Evolutionary conservation across 495 filamentous ascomycete species (phyloP), one percentile per base, ranked within the genome.

Genomic region (Choiromyces venosus): DNA sequence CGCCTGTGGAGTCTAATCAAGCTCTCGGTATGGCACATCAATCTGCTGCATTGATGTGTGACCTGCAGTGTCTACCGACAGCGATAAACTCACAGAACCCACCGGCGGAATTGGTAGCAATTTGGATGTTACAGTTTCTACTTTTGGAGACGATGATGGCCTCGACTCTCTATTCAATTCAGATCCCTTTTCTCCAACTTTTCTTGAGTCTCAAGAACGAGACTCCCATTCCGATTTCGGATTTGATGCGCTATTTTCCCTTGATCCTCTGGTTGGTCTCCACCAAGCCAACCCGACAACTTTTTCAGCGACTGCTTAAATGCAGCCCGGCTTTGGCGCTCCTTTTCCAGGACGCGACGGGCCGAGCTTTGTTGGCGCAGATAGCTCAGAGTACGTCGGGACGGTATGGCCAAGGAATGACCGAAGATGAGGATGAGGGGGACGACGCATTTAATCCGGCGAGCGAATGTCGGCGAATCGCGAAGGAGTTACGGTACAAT

Each of bases 11-110:
- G 38, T 61, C 52, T 78, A 82, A 83, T 76, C 86, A 87, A 86
- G 90, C 91, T 85, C 86, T 91, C 88, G 92, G 95, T 87, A 84
- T 87, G 95, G 93, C 93, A 97, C 94, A 96, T 97, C 94, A 96
- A 97, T 92, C 95, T 97, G 95, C 95, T 87, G 94, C 87, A 93
- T 89, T 97, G 94, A 96, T 97, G 94, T 97, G 92, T 87, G 95
- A 94, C 95, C 95, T 97, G 95, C 95, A 91, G 95, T 99, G 95
- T 97, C 95, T 81, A 79, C 73, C 76, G 79, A 76, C 46, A 76
- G 68, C 73, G 70, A 29, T 61, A 61, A 61, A 61, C 52, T 29
- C 52, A 33, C 52, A 33, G 52, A 29, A 61, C 10, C 75, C 75
- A 46, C 76, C 74, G 66, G 44, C 56, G 75, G 75, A 77, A 69